Conservation (phyloP, 2,329 filamentous ascomycete genomes). For the Ascochyta clinopodiicola region DNA sequence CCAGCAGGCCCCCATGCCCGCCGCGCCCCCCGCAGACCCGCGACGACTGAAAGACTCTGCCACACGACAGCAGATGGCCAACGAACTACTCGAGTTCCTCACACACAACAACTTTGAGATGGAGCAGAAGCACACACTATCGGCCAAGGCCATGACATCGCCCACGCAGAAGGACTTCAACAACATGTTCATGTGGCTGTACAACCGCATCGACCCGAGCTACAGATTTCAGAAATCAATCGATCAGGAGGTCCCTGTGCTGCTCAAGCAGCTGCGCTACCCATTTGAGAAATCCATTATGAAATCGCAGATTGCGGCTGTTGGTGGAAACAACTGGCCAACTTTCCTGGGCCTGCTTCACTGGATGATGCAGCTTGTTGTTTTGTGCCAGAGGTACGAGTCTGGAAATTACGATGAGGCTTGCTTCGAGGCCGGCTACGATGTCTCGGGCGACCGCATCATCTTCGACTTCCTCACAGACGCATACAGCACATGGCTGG, state of each 20-base stretch:
- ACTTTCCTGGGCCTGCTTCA: conserved; percentile 92
- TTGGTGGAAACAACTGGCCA: conserved; percentile 96
- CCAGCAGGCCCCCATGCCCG: conserved; percentile 80
- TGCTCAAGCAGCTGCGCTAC: conserved; percentile 92
- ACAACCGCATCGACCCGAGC: conserved; percentile 91
- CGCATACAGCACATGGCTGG: conserved; percentile 92
- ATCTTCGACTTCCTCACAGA: conserved; percentile 91
- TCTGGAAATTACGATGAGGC: conserved; percentile 85
- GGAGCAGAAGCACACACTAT: conserved; percentile 95
- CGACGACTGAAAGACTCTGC: conserved; percentile 81
- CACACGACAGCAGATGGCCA: conserved; percentile 82
- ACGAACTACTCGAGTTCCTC: conserved; percentile 90
- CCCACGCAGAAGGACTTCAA: conserved; percentile 99
- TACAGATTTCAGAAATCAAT: conserved; percentile 95
- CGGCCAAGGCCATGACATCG: conserved; percentile 87
- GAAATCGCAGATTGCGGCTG: conserved; percentile 92
- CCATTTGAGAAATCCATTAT: conserved; percentile 95
- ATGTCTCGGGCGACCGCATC: conserved; percentile 88
- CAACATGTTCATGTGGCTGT: conserved; percentile 97
- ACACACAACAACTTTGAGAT: conserved; percentile 95
- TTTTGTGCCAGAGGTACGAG: conserved; percentile 88
- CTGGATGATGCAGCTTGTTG: conserved; percentile 98
- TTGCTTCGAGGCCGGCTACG: conserved; percentile 84
- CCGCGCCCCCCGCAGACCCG: conserved; percentile 84
- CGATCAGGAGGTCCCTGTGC: conserved; percentile 90